These are phyloP conservation scores for Penicillium griseofulvum DNA, from an alignment of 2,329 filamentous ascomycete species.

Conservation along the genomic window DNA sequence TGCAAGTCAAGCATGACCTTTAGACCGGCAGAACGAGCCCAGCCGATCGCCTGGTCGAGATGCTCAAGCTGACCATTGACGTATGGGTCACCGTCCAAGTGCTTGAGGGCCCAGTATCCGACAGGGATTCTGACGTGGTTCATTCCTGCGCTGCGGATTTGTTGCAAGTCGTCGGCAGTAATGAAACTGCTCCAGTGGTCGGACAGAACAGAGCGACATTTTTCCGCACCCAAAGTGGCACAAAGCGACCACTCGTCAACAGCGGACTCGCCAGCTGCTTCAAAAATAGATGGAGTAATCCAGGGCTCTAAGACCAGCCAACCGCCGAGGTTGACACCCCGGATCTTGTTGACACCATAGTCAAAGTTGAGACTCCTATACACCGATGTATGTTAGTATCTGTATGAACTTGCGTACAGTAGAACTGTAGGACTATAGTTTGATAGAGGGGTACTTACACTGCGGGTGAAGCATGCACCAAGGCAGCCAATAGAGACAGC, in stretches of 20 bases:
- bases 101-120: constrained; percentile 63
- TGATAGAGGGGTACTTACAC: constrained; percentile 22
- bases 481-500: constrained; percentile 26
- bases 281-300: constrained; percentile 63
- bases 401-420: not conserved
- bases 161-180: constrained; percentile 54
- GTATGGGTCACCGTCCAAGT: constrained; percentile 57
- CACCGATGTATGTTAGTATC: not conserved
- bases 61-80: constrained; percentile 60
- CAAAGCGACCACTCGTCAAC: constrained; percentile 59
- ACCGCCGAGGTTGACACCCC: constrained; percentile 64
- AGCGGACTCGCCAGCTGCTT: constrained; percentile 47
- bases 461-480: constrained; percentile 20
- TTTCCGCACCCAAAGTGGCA: constrained; percentile 49
- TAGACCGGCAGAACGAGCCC: constrained; percentile 58
- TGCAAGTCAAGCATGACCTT: constrained; percentile 68
- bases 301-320: constrained; percentile 65
- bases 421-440: not conserved
- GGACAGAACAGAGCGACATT: constrained; percentile 48
- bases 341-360: constrained; percentile 55
- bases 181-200: constrained; percentile 61
- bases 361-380: constrained; percentile 44
- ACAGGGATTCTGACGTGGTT: constrained; percentile 66
- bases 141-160: constrained; percentile 56
- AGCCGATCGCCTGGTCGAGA: constrained; percentile 57